phyloP scores from a whole-genome alignment of 208 protist genomes.

The Wallacemonas sp. region DNA sequence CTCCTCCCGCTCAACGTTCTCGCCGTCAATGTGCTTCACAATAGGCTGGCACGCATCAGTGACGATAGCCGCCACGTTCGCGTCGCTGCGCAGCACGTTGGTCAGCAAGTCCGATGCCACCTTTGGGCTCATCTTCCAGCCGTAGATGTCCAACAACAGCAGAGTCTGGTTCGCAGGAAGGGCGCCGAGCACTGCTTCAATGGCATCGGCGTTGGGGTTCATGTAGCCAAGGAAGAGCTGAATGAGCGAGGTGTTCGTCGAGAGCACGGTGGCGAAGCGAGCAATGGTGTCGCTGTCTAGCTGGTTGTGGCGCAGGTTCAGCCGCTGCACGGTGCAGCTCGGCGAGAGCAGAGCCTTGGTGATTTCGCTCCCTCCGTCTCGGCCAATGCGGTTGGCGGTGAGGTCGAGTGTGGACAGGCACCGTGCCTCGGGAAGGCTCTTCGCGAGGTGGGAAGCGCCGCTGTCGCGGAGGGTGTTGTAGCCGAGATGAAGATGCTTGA shows the following conservation, averaged over 20 bases:
- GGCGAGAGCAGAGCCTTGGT: slow-evolving; percentile 49
- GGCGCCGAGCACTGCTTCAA: slow-evolving; percentile 48
- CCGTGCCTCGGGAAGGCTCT: slow-evolving; percentile 44
- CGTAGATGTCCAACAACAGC: slow-evolving; percentile 82
- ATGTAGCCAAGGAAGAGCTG: slow-evolving; percentile 92
- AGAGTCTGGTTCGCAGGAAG: slow-evolving; percentile 62
- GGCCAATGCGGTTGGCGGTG: slow-evolving; percentile 83
- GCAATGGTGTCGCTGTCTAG: slow-evolving; percentile 74
- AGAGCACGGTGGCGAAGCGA: slow-evolving; percentile 61
- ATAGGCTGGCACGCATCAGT: slow-evolving; percentile 75
- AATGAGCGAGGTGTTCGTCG: slow-evolving; percentile 74
- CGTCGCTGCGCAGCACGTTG: slow-evolving; percentile 51
- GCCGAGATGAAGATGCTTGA: slow-evolving; percentile 89
- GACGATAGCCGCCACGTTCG: slow-evolving; percentile 62
- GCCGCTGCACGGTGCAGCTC: slow-evolving; percentile 72
- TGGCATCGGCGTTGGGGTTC: slow-evolving; percentile 64
- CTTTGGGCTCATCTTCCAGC: slow-evolving; percentile 66
- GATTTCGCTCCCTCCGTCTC: slow-evolving; percentile 60
- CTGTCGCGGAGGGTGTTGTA: slow-evolving; percentile 85
- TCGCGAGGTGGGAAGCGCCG: slow-evolving; percentile 63
- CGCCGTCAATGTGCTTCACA: slow-evolving; percentile 46
- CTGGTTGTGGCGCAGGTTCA: slow-evolving; percentile 86
- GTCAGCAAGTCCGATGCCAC: slow-evolving; percentile 28
- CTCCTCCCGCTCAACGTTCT: slow-evolving; percentile 61
- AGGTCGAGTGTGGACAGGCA: slow-evolving; percentile 82